Conservation (phyloP, 768 basidiomycete species). For the Lactarius deliciosus region DNA sequence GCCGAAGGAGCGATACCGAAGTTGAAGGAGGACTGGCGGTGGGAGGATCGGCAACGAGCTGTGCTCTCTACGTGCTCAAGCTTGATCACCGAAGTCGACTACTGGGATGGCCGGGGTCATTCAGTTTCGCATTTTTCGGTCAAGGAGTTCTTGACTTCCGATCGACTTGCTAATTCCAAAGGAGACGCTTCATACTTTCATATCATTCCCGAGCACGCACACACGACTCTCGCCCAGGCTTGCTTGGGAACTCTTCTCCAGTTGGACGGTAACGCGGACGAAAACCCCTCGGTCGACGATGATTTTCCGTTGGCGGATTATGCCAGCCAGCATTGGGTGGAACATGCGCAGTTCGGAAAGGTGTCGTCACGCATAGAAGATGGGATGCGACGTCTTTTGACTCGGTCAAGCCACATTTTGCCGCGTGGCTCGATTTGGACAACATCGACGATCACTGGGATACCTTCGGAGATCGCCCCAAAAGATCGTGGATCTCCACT, state of each 20-base stretch:
- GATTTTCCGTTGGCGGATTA: neutral
- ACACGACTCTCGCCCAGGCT: neutral
- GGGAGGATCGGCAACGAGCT: neutral
- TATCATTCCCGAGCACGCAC: neutral
- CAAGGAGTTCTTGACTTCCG: neutral
- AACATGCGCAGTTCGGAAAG: neutral
- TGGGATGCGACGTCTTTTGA: neutral
- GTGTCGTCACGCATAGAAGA: neutral
- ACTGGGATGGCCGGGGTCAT: neutral
- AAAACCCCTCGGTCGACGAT: neutral
- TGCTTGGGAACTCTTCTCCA: neutral
- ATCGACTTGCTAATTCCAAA: neutral
- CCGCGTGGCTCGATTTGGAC: neutral
- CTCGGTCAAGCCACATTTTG: neutral
- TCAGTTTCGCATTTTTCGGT: conserved; percentile 1
- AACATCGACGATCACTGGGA: neutral
- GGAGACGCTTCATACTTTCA: neutral
- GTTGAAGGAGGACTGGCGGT: neutral
- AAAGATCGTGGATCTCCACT: neutral
- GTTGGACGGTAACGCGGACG: neutral
- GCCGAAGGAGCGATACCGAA: neutral
- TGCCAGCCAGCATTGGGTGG: neutral
- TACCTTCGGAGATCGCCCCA: neutral
- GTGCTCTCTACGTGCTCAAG: neutral
- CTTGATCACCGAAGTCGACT: neutral